Percentiles rank a stretch among this genome's conserved stretches.
Evolutionary conservation across 208 protist genomes (phyloP).

Genomic region (Wallacemonas sp.): DNA sequence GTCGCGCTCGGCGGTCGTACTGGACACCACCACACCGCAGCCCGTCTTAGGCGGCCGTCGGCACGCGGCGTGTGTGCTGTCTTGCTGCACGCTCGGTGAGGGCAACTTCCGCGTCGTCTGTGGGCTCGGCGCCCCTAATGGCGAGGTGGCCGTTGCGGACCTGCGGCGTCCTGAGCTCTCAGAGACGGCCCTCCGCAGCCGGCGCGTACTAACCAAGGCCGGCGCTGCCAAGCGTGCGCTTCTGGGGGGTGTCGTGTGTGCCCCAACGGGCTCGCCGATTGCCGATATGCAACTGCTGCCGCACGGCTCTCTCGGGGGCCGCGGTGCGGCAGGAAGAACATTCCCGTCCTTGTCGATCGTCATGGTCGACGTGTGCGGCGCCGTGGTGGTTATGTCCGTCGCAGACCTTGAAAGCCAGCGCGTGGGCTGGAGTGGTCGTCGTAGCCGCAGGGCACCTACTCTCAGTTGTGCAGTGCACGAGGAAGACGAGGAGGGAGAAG

Average conservation of each 20-base stretch:
- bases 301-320: not conserved
- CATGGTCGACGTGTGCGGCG: conserved; percentile 55
- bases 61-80: conserved; percentile 42
- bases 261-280: conserved; percentile 36
- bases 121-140: conserved; percentile 47
- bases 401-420: conserved; percentile 25
- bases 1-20: not conserved
- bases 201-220: conserved; percentile 4
- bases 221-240: conserved; percentile 12
- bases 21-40: conserved; percentile 26
- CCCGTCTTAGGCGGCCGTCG: not conserved
- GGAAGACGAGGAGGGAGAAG: conserved; percentile 3
- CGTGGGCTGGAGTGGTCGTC: not conserved
- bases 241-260: conserved; percentile 11
- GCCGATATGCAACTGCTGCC: conserved; percentile 33
- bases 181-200: not conserved
- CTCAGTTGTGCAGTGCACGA: not conserved
- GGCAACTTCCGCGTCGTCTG: conserved; percentile 63
- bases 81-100: conserved; percentile 46
- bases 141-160: conserved; percentile 62
- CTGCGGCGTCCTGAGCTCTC: conserved; percentile 29
- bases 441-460: not conserved
- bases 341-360: conserved; percentile 10
- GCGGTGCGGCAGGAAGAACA: too few species aligned
- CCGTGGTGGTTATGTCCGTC: conserved; percentile 22